Conservation (phyloP, 2,329 filamentous ascomycete genomes). For the Lizonia empirigonia region DNA sequence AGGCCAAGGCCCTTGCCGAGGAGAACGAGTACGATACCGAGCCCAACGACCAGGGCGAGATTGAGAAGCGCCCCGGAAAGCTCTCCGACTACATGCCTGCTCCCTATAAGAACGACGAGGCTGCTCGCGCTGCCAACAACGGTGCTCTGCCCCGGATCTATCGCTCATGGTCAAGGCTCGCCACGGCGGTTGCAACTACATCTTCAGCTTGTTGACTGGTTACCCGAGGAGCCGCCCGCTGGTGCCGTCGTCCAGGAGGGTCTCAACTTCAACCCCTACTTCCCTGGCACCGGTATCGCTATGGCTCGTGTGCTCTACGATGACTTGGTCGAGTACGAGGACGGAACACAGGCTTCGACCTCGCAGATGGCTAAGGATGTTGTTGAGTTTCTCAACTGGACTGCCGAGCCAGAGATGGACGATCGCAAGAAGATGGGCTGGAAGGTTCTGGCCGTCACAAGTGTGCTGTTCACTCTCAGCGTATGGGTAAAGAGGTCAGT, state of each 20-base stretch:
- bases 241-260: slow-evolving; percentile 84
- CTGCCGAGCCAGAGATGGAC: slow-evolving; percentile 98
- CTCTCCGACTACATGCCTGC: slow-evolving; percentile 94
- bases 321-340: slow-evolving; percentile 96
- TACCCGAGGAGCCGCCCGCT: slow-evolving; percentile 94
- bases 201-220: slow-evolving; percentile 94
- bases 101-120: slow-evolving; percentile 99
- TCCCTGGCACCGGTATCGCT: slow-evolving; percentile 97
- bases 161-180: slow-evolving; percentile 96
- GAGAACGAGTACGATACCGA: slow-evolving; percentile 98
- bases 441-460: slow-evolving; percentile 85
- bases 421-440: slow-evolving; percentile 99
- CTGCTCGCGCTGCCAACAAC: slow-evolving; percentile 96
- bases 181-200: slow-evolving; percentile 97
- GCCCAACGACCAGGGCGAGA: slow-evolving; percentile 96
- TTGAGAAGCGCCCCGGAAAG: slow-evolving; percentile 98
- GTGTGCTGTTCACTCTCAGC: slow-evolving; percentile 81
- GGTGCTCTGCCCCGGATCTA: slow-evolving; percentile 98
- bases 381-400: slow-evolving; percentile 98
- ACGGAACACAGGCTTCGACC: slow-evolving; percentile 88
- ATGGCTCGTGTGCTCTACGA: slow-evolving; percentile 99
- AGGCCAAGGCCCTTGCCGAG: slow-evolving; percentile 96
- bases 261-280: slow-evolving; percentile 99
- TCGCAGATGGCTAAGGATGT: slow-evolving; percentile 99
- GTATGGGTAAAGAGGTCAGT: slow-evolving; percentile 90